Conservation (phyloP, 2,329 filamentous ascomycete species). For the Huntiella savannae region DNA sequence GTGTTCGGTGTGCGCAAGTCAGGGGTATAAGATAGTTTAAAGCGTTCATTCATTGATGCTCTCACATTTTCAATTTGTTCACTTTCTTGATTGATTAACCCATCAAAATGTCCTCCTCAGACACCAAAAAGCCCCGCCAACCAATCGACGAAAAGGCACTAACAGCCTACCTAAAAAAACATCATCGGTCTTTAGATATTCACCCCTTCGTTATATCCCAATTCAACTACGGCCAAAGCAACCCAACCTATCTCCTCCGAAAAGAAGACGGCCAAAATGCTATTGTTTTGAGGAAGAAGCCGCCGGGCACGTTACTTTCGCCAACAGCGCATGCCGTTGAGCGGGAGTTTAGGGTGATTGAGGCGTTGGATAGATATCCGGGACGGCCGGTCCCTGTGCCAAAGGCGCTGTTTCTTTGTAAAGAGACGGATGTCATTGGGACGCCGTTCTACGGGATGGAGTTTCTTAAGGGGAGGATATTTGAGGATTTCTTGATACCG, state of each 20-base stretch:
- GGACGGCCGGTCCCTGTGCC: constrained; percentile 54
- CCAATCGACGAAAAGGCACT: constrained; percentile 69
- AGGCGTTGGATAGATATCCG: constrained; percentile 41
- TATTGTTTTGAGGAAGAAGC: constrained; percentile 83
- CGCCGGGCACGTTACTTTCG: constrained; percentile 80
- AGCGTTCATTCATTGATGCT: neutral
- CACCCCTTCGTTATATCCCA: constrained; percentile 20
- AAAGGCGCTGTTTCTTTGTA: constrained; percentile 64
- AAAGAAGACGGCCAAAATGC: neutral
- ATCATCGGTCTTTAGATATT: neutral
- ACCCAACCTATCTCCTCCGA: constrained; percentile 76
- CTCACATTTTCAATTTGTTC: neutral
- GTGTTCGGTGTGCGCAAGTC: too few relatives aligned
- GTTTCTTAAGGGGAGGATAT: constrained; percentile 82
- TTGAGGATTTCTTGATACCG: constrained; percentile 73
- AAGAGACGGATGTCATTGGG: constrained; percentile 61
- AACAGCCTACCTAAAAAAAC: constrained; percentile 47
- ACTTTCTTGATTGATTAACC: too few relatives aligned
- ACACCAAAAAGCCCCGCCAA: constrained; percentile 35
- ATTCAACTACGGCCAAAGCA: constrained; percentile 96
- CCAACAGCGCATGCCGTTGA: constrained; percentile 93
- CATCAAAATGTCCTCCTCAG: too few relatives aligned
- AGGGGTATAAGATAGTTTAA: neutral
- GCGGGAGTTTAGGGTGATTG: constrained; percentile 80
- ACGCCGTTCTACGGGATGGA: constrained; percentile 97